Base-by-base conservation (phyloP, 257 asterid species). In the Coffea canephora region DNA sequence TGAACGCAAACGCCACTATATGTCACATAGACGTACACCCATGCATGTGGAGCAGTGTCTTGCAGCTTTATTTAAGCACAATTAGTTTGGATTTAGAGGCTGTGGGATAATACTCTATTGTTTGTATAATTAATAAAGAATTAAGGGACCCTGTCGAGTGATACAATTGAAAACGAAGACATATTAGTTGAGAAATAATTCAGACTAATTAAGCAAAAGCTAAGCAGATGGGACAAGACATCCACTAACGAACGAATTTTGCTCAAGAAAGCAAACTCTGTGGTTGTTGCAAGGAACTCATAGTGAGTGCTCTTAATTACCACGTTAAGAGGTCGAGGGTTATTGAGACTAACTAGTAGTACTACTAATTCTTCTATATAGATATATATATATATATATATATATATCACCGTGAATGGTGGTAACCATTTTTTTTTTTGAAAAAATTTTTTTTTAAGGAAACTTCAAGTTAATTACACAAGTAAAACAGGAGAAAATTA, bases 1-100 rank as follows among this genome's bases (percentile, higher is more conserved):
- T 78, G 83, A 83, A 73, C 82, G 84, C 78, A 79, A 86, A 82
- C 82, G 81, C 84, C 31, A 31, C 31, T 31, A 31, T 73, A 41
- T 61, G 59, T 75, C 76, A 74, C 87, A 85, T 87, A 82, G 59
- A 78, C 71, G 73, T 66, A 77, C 65, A 77, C 74, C 43, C 31
- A 25, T 66, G 18, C 69, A 57, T 57, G 16, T 41, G 70, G 59
- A 57, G 78, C 55, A 36, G 7, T 23, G 45, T 75, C 45, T n/a
- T 19, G 16, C 1, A 10, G 7, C 5, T n/a, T 76, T 59, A 39
- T 76, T 6, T 16, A 6, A 3, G 10, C 43, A 6, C 19, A 46
- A 31, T 36, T 66, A 74, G 65, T 39, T 68, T 80, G 54, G 50
- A 68, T 43, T 75, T 75, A 19, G 23, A 75, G 54, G 64, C 73